These are phyloP conservation scores for Calonectria pteridis DNA, from an alignment of 2,329 filamentous ascomycete genomes.

Conservation along the genomic window DNA sequence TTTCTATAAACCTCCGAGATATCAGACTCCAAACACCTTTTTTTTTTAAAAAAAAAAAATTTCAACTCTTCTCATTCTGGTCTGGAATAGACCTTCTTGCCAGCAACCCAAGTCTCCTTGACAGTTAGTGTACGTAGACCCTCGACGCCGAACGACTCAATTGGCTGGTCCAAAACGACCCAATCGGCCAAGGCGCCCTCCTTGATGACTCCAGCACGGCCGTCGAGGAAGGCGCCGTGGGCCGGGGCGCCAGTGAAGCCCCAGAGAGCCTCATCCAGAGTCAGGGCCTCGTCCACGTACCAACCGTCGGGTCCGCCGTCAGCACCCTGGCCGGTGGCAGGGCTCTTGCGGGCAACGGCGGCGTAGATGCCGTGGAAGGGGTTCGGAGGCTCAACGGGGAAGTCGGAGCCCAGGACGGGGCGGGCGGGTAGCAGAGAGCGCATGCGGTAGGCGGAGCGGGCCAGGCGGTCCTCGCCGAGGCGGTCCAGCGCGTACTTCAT, in stretches of 20 bases:
- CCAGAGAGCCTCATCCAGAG: conserved; percentile 68
- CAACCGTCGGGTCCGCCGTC: conserved; percentile 65
- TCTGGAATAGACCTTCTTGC: conserved; percentile 60
- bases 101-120: conserved; percentile 77
- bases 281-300: conserved; percentile 71
- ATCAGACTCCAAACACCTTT: background rate
- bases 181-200: conserved; percentile 76
- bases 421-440: conserved; percentile 65
- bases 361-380: conserved; percentile 79
- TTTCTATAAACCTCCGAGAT: background rate
- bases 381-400: conserved; percentile 77
- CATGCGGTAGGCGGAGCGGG: conserved; percentile 75
- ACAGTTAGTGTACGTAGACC: conserved; percentile 67
- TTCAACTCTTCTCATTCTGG: conserved; percentile 1
- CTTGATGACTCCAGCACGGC: conserved; percentile 69
- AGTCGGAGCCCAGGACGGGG: conserved; percentile 76
- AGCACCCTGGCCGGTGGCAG: conserved; percentile 65
- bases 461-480: conserved; percentile 68
- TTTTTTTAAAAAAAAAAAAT: too few relatives aligned
- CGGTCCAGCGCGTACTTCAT: conserved; percentile 74
- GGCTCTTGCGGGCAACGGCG: conserved; percentile 71
- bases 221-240: conserved; percentile 70
- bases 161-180: conserved; percentile 73
- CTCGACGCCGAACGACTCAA: conserved; percentile 64
- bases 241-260: conserved; percentile 74